Evolutionary conservation across 1,139 yeast genomes (phyloP).

Genomic region (Eremothecium cymbalariae): DNA sequence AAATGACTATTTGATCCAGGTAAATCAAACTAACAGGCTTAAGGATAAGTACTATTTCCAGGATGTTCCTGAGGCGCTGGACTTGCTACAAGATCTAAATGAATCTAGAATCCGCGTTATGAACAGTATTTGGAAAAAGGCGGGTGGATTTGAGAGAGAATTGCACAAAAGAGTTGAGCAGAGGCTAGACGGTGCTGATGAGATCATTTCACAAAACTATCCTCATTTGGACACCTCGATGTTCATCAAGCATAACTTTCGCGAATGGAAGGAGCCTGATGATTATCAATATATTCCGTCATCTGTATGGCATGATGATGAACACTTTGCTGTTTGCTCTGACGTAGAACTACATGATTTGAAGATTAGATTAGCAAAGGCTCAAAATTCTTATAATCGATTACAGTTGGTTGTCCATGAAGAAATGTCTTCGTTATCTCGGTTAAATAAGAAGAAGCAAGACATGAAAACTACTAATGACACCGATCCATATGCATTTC

Average conservation of each 20-base stretch:
- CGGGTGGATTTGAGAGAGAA: slow-evolving; percentile 55
- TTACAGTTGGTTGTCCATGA: slow-evolving; percentile 33
- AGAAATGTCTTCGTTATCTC: slow-evolving; percentile 30
- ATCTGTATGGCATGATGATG: slow-evolving; percentile 96
- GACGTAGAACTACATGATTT: slow-evolving; percentile 60
- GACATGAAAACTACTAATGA: slow-evolving; percentile 33
- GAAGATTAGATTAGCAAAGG: slow-evolving; percentile 48
- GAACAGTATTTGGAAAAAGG: slow-evolving; percentile 62
- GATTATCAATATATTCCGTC: slow-evolving; percentile 85
- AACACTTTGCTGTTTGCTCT: slow-evolving; percentile 51
- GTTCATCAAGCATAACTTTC: slow-evolving; percentile 82
- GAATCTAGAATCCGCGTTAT: slow-evolving; percentile 68
- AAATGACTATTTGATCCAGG: slow-evolving; percentile 70
- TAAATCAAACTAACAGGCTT: slow-evolving; percentile 78
- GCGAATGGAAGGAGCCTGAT: slow-evolving; percentile 74
- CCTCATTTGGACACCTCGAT: slow-evolving; percentile 77
- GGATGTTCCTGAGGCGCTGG: slow-evolving; percentile 86
- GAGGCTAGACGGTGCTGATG: slow-evolving; percentile 46
- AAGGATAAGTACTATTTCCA: slow-evolving; percentile 91
- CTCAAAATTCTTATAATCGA: slow-evolving; percentile 42
- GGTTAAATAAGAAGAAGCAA: slow-evolving; percentile 33
- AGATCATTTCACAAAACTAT: slow-evolving; percentile 58
- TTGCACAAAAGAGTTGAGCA: slow-evolving; percentile 46
- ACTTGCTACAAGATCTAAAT: slow-evolving; percentile 75
- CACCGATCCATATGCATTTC: slow-evolving; percentile 40